Base-by-base conservation (phyloP, 2,329 filamentous ascomycete genomes). In the Fusarium poae region DNA sequence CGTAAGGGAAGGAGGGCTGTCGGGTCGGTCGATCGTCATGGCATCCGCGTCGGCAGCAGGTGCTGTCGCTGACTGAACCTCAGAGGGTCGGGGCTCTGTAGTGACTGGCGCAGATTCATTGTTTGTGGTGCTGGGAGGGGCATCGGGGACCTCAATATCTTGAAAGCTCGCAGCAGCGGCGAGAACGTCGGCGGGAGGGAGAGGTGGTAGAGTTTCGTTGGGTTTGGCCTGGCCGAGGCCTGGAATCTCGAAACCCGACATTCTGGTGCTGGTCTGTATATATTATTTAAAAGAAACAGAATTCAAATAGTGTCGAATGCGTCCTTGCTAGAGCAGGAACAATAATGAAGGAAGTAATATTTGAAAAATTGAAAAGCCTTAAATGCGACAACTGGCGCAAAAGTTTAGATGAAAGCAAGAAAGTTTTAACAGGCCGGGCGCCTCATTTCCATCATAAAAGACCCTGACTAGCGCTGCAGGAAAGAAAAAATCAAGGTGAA, bases 241-340 rank as follows among this genome's bases (percentile, higher is more conserved):
- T 30, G 81, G 81, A 34, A 82, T 82, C 57, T 81, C 79, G 34
- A 82, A 82, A 55, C 79, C 79, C 27, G 81, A 78, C 81, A 82
- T 82, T 10, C 43, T 62, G 40, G 13, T 7, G 30, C 25, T 49
- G 16, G 3, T 29, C 40, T 13, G 32, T 25, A 25, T 62, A 53
- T 37, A 43, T 25, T 34, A 56, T n/a, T 50, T 16, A 25, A 40
- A 13, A 25, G 4, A 18, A 12, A 11, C 35, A 15, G 4, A 5
- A 11, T 29, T 21, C 0, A 32, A 21, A 23, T 2, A 13, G 29
- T 21, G 0, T 10, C 30, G 23, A 6, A 6, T 25, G 4, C 6
- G 10, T 20, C 11, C 6, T 29, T 35, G 9, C 3, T 3, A 16
- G 23, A 10, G 18, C 6, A 23, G 23, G 3, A 49, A 15, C 7